Evolutionary conservation across 177 flowering plant genomes (phyloP), one percentile per base, ranked within the genome.

Genomic region (Vitis hybrid): DNA sequence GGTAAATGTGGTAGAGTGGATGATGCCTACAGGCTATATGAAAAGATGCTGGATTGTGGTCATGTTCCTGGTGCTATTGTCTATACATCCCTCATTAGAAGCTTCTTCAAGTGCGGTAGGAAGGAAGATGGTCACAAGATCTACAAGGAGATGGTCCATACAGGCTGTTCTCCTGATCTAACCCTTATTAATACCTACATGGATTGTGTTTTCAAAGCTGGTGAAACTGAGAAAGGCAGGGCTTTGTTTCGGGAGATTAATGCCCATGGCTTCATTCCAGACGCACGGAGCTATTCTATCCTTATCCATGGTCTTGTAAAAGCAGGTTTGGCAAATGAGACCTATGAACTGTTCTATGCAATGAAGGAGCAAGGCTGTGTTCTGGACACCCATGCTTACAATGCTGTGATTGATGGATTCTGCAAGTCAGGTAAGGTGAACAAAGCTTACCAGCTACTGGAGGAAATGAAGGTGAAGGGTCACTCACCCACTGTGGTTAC

Each of bases 151-250:
- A 90, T 94, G 98, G 63, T 86, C 3, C 79, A 73, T 1, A 69
- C 67, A n/a, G 90, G 91, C n/a, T 85, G 91, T 75, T 62, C 79
- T 55, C 91, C 93, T 50, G 98, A 94, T 68, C 79, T 90, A 53
- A 84, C 79, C 22, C 91, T 94, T 52, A 86, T 92, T 39, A 94
- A 94, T 69, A 88, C 90, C 49, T 94, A 94, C 78, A 94, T 92
- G 98, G 98, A 94, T 80, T 89, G 97, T 76, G 92, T 89, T 73
- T 94, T 94, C 76, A 94, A 92, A 79, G 83, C 88, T 39, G 97
- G 97, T 14, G 97, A 94, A 76, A 79, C 79, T 20, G 97, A 90
- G 59, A 88, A 86, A 68, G 98, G 93, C 51, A 81, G 93, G 67
- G 84, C 87, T 68, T 59, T 92, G 63, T 94, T 94, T 76, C 81